Conservation (phyloP, 768 basidiomycete species). For the Rickenella mellea region DNA sequence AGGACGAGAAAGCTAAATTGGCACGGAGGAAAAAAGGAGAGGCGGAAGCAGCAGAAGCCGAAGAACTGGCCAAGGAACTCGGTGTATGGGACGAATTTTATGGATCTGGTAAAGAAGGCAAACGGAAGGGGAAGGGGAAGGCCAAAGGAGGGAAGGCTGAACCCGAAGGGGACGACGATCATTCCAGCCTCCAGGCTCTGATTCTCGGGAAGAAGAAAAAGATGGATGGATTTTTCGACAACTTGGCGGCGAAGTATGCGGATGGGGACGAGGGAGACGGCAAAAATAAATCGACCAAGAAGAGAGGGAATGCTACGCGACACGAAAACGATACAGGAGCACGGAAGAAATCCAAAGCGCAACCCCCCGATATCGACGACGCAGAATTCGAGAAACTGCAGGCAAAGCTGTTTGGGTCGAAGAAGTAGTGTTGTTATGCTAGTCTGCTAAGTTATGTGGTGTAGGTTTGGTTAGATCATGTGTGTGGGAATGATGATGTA, state of each 20-base stretch:
- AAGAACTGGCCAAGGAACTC: constrained; percentile 72
- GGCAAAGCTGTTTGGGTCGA: constrained; percentile 42
- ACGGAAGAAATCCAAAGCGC: constrained; percentile 35
- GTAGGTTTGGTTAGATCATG: too few species aligned
- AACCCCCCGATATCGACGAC: constrained; percentile 53
- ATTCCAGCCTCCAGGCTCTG: constrained; percentile 67
- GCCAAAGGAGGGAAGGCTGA: constrained; percentile 24
- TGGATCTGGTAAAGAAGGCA: constrained; percentile 59
- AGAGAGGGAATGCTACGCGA: constrained; percentile 27
- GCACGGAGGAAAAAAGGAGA: constrained; percentile 64
- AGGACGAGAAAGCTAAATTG: constrained; percentile 72
- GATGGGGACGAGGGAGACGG: constrained; percentile 32
- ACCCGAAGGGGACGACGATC: constrained; percentile 36
- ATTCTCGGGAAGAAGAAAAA: constrained; percentile 71
- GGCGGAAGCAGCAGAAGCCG: constrained; percentile 81
- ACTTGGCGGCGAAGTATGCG: constrained; percentile 65
- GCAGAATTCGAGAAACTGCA: constrained; percentile 56
- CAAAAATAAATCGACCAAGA: constrained; percentile 45
- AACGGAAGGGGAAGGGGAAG: constrained; percentile 47
- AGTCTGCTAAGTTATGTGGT: too few species aligned
- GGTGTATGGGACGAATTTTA: constrained; percentile 95
- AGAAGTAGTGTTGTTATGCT: too few species aligned
- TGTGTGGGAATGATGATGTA: too few species aligned
- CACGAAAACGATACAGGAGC: constrained; percentile 28
- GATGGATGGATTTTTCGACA: constrained; percentile 65